These are phyloP conservation scores for Pholiota adiposa DNA, from an alignment of 1,284 basidiomycete genomes.

Conservation along the genomic window DNA sequence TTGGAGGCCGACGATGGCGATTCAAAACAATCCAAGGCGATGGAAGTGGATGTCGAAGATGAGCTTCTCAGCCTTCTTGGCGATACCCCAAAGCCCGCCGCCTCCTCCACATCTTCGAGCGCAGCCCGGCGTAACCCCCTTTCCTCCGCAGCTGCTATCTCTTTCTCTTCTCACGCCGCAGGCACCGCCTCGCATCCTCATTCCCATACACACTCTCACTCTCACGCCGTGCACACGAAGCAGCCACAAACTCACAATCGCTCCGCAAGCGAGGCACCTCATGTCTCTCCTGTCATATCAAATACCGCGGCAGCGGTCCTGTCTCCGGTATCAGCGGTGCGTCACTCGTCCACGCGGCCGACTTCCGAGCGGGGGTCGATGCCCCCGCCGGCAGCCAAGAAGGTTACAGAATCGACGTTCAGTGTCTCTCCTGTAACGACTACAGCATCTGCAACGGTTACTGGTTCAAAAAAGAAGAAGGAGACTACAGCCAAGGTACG, in stretches of 20 bases:
- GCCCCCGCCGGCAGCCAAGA: slow-evolving; percentile 48
- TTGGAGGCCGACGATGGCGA: slow-evolving; percentile 32
- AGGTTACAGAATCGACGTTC: slow-evolving; percentile 24
- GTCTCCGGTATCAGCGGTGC: slow-evolving; percentile 24
- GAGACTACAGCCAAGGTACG: slow-evolving; percentile 48
- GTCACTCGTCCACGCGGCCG: slow-evolving; percentile 31
- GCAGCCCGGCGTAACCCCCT: slow-evolving; percentile 18
- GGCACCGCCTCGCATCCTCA: slow-evolving; percentile 5
- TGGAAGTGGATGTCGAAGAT: slow-evolving; percentile 70
- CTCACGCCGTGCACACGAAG: slow-evolving; percentile 9
- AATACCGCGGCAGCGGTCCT: slow-evolving; percentile 20
- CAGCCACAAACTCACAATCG: slow-evolving; percentile 15
- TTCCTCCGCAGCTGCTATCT: slow-evolving; percentile 5
- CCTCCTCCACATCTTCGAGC: slow-evolving; percentile 13
- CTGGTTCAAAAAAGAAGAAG: slow-evolving; percentile 45
- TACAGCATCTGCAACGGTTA: slow-evolving; percentile 14
- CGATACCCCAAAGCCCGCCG: slow-evolving; percentile 38
- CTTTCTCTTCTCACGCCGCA: slow-evolving; percentile 21
- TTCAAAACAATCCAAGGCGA: slow-evolving; percentile 31
- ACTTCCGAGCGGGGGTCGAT: slow-evolving; percentile 56
- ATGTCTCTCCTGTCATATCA: slow-evolving; percentile 19
- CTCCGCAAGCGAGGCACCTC: slow-evolving; percentile 17
- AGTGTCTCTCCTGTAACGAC: slow-evolving; percentile 18
- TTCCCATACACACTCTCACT: slow-evolving; percentile 6
- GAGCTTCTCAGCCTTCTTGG: slow-evolving; percentile 71